Conservation (phyloP, 208 protist genomes). For the Crithidia bombi region DNA sequence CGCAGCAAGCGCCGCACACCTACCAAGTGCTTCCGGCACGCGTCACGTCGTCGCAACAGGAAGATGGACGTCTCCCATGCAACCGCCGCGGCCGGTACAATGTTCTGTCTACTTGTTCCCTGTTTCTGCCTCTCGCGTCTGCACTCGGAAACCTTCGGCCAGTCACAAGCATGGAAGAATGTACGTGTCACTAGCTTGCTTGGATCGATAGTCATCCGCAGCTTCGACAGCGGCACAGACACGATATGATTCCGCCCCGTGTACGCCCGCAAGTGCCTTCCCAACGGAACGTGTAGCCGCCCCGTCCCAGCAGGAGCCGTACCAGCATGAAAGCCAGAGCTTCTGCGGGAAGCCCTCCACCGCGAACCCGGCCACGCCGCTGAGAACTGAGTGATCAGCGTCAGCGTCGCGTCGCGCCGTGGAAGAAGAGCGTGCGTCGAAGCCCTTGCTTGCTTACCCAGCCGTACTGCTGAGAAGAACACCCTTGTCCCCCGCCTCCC, state of each 20-base stretch:
- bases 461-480: slow-evolving; percentile 71
- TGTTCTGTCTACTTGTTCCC: no score
- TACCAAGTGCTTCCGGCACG: no score
- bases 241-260: slow-evolving; percentile 94
- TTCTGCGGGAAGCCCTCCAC: slow-evolving; percentile 87
- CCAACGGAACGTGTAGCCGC: slow-evolving; percentile 98
- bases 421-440: slow-evolving; percentile 93
- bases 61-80: no score
- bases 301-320: slow-evolving; percentile 97
- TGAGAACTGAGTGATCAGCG: slow-evolving; percentile 83
- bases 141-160: no score
- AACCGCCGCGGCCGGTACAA: no score
- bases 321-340: slow-evolving; percentile 98
- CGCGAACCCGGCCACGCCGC: slow-evolving; percentile 75
- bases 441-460: slow-evolving; percentile 76
- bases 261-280: slow-evolving; percentile 99
- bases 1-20: no score
- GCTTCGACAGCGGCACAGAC: slow-evolving; percentile 66
- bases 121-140: no score
- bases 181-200: no score
- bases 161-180: no score
- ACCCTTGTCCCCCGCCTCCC: slow-evolving; percentile 23
- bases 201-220: slow-evolving; percentile 88
- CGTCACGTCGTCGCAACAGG: no score
- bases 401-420: slow-evolving; percentile 61